These are phyloP conservation scores for Prunus kanzakura DNA, from an alignment of 306 rosid genomes.

Conservation along the genomic window DNA sequence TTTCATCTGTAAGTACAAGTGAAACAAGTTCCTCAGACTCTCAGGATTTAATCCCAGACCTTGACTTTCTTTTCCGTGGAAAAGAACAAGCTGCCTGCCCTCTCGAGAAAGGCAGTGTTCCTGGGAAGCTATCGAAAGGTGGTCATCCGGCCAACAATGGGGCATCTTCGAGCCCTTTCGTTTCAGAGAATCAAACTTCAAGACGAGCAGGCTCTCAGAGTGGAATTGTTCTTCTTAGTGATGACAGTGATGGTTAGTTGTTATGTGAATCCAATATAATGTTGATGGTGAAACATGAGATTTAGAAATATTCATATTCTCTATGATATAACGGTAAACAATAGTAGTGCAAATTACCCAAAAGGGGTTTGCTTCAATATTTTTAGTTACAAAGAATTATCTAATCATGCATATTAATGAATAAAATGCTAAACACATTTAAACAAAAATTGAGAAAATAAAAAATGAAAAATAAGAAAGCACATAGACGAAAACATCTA, in stretches of 20 bases:
- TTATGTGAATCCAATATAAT: background rate
- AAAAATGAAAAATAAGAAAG: background rate
- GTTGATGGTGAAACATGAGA: background rate
- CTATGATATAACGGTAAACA: background rate
- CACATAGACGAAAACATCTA: background rate
- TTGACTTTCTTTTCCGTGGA: background rate
- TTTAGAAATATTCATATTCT: background rate
- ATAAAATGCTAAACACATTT: background rate
- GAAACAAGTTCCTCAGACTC: conserved; percentile 50
- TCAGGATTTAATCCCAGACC: background rate
- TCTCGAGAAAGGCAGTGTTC: background rate
- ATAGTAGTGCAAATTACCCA: too few species aligned
- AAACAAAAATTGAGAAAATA: background rate
- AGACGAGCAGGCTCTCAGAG: background rate
- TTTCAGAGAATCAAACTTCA: background rate
- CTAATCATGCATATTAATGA: background rate
- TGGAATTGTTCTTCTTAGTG: background rate
- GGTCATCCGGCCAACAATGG: background rate
- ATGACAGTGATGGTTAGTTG: conserved; percentile 12
- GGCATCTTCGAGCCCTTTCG: background rate
- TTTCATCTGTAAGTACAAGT: conserved; percentile 42
- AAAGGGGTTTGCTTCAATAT: too few species aligned
- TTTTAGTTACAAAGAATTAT: too few species aligned
- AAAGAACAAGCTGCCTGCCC: background rate
- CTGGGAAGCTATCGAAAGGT: background rate